A percentile compares a stretch with the other conserved stretches of the same genome.
Evolutionary conservation across 176 grass and related monocot genomes (phyloP).

Genomic region (Luzula sylvatica): DNA sequence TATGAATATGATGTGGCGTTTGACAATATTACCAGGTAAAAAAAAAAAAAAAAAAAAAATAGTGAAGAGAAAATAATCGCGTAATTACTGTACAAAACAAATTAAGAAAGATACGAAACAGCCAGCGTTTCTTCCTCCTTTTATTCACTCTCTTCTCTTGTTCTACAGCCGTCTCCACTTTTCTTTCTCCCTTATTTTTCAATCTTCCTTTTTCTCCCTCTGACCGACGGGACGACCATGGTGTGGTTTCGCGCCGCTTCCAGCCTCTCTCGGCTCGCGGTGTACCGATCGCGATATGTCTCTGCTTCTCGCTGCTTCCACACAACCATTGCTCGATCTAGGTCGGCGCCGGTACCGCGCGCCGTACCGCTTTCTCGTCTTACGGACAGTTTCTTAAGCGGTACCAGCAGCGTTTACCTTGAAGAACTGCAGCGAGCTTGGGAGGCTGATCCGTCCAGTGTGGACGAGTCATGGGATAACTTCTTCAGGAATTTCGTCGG

Average conservation of each 20-base stretch:
- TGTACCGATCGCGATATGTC: constrained; percentile 24
- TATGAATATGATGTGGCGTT: no score
- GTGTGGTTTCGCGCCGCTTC: constrained; percentile 65
- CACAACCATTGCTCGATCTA: constrained; percentile 22
- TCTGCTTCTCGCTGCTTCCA: constrained; percentile 26
- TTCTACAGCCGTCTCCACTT: neutral
- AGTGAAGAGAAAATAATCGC: neutral
- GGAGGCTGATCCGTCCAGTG: constrained; percentile 55
- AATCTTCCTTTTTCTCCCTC: no score
- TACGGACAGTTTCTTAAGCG: constrained; percentile 64
- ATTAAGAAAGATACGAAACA: neutral
- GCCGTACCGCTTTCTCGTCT: constrained; percentile 62
- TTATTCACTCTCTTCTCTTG: neutral
- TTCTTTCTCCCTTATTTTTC: neutral
- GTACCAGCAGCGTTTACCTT: constrained; percentile 70
- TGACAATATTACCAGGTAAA: no score
- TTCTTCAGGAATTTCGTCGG: constrained; percentile 79
- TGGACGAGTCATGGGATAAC: constrained; percentile 80
- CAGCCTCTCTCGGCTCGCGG: constrained; percentile 39
- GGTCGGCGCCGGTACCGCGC: constrained; percentile 32
- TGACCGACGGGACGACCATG: constrained; percentile 17
- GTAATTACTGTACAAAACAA: neutral
- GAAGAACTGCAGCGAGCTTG: constrained; percentile 76
- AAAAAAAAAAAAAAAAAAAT: neutral
- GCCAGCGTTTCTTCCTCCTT: neutral